These are phyloP conservation scores for Bryoglossum gracile DNA, from an alignment of 495 filamentous ascomycete genomes.

Conservation along the genomic window DNA sequence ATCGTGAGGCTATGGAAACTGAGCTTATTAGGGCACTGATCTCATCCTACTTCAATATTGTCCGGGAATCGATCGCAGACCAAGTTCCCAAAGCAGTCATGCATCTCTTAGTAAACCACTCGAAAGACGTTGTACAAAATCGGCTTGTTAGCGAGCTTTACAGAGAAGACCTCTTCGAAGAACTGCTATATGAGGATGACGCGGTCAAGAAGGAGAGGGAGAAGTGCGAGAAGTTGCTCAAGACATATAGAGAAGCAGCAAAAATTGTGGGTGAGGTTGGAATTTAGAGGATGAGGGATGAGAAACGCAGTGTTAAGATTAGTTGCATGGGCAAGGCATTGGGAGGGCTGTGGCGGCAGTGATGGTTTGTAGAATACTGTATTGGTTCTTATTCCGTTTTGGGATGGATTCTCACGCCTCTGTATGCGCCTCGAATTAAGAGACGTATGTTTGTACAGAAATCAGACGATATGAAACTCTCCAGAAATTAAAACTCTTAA, in stretches of 20 bases:
- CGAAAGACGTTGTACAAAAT: conserved; percentile 96
- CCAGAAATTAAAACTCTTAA: too few species aligned
- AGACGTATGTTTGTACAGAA: conserved; percentile 19
- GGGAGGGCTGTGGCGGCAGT: conserved; percentile 7
- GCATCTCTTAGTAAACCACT: conserved; percentile 97
- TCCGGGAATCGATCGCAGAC: conserved; percentile 92
- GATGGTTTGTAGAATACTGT: conserved; percentile 27
- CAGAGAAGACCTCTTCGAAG: conserved; percentile 85
- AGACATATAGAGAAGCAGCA: conserved; percentile 92
- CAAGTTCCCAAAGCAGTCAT: conserved; percentile 98
- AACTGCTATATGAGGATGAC: conserved; percentile 95
- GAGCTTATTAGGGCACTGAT: conserved; percentile 95
- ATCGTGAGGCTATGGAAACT: conserved; percentile 93
- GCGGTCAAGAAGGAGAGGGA: conserved; percentile 93
- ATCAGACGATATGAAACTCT: too few species aligned
- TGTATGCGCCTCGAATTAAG: not conserved
- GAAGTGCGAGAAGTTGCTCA: conserved; percentile 92
- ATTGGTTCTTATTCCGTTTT: conserved; percentile 15
- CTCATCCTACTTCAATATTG: conserved; percentile 97
- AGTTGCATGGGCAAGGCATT: conserved; percentile 17
- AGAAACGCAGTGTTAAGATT: too few species aligned
- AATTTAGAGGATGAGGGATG: conserved; percentile 34
- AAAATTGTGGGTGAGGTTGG: conserved; percentile 97
- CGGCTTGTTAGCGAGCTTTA: conserved; percentile 92
- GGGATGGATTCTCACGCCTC: conserved; percentile 12